Conservation (phyloP, 2,329 filamentous ascomycete genomes). For the Graphium sp. region DNA sequence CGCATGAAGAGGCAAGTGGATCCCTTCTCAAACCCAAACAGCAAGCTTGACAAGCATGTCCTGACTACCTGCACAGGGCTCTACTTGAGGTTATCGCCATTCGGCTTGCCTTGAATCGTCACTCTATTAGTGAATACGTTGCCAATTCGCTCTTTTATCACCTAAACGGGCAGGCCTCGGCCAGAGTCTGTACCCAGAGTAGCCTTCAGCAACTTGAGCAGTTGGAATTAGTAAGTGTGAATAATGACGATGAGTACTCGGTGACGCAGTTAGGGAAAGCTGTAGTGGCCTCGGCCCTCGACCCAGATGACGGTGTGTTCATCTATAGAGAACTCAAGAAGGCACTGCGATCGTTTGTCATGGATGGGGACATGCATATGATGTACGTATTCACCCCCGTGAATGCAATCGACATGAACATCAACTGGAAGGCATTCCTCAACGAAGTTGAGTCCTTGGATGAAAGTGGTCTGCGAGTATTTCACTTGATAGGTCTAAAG, state of each 20-base stretch:
- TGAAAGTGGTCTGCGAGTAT: slow-evolving; percentile 52
- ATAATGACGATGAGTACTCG: slow-evolving; percentile 25
- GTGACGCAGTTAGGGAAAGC: slow-evolving; percentile 53
- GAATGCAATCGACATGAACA: slow-evolving; percentile 32
- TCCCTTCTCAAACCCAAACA: neutral
- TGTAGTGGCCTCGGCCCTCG: slow-evolving; percentile 54
- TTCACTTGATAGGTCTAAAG: slow-evolving; percentile 51
- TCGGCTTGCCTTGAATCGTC: slow-evolving; percentile 46
- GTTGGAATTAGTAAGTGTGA: slow-evolving; percentile 33
- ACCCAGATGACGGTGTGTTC: slow-evolving; percentile 61
- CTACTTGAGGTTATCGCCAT: slow-evolving; percentile 56
- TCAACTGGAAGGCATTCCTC: slow-evolving; percentile 60
- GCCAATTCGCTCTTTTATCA: slow-evolving; percentile 48
- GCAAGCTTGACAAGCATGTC: too few relatives aligned
- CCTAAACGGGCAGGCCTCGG: slow-evolving; percentile 29
- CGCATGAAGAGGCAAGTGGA: slow-evolving; percentile 43
- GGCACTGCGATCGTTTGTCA: slow-evolving; percentile 56
- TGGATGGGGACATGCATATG: slow-evolving; percentile 69
- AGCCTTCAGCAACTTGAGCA: slow-evolving; percentile 40
- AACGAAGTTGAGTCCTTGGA: slow-evolving; percentile 55
- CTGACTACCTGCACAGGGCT: slow-evolving; percentile 37
- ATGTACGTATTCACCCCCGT: slow-evolving; percentile 65
- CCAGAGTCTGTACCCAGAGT: slow-evolving; percentile 35
- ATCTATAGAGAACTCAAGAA: slow-evolving; percentile 51
- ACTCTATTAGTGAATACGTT: slow-evolving; percentile 52